A percentile compares a stretch with the other conserved stretches of the same genome.
Conservation (phyloP, 768 basidiomycete genomes). For the Dendrothele bispora region DNA sequence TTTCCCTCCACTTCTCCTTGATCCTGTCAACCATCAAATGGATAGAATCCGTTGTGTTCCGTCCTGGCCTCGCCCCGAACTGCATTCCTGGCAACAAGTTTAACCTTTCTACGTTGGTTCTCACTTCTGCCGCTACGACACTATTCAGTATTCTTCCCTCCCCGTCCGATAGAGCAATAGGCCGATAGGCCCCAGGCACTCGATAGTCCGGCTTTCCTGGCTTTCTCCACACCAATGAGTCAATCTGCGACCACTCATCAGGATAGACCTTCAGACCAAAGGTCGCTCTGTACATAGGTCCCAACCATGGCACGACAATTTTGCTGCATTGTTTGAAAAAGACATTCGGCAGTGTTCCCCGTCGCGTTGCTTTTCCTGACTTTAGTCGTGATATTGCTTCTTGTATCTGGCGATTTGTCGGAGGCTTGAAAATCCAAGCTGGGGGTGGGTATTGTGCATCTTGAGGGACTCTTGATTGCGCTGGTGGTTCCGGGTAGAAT, state of each 20-base stretch:
- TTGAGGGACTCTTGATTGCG: background rate
- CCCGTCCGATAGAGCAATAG: slow-evolving; percentile 27
- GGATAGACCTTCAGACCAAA: slow-evolving; percentile 26
- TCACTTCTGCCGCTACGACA: background rate
- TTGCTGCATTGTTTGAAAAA: slow-evolving; percentile 27
- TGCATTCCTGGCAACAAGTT: slow-evolving; percentile 23
- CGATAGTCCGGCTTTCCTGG: slow-evolving; percentile 33
- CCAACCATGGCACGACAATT: slow-evolving; percentile 26
- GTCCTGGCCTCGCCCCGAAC: slow-evolving; percentile 28
- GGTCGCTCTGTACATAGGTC: slow-evolving; percentile 27
- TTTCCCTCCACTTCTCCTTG: slow-evolving; percentile 20
- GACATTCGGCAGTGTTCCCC: slow-evolving; percentile 22
- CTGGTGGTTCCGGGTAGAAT: too few relatives aligned
- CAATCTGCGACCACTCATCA: slow-evolving; percentile 21
- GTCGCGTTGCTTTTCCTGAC: slow-evolving; percentile 20
- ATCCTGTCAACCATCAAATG: slow-evolving; percentile 20
- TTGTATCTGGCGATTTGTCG: slow-evolving; percentile 16
- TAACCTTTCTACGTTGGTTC: slow-evolving; percentile 13
- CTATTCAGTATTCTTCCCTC: background rate
- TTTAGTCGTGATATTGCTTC: slow-evolving; percentile 11
- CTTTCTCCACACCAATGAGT: slow-evolving; percentile 31
- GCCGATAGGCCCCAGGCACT: slow-evolving; percentile 29
- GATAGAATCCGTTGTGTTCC: slow-evolving; percentile 27
- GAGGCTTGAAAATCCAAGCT: background rate
- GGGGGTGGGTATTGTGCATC: slow-evolving; percentile 12